phyloP scores from a whole-genome alignment of 2,329 filamentous ascomycete genomes.

The Zymoseptoria tritici region DNA sequence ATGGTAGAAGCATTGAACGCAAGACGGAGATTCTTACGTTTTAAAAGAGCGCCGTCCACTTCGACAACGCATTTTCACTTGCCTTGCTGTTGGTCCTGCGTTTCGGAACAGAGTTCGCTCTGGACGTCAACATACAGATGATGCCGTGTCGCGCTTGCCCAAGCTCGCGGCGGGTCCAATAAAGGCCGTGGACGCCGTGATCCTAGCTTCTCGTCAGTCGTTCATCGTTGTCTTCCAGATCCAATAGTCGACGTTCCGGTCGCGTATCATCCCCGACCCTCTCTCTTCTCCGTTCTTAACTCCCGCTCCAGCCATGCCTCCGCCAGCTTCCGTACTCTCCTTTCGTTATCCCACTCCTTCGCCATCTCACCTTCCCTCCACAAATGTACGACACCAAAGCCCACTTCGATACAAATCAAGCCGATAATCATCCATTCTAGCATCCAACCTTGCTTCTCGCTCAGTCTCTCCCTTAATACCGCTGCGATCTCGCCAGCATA shows the following conservation, averaged over 20 bases:
- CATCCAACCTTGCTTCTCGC: constrained; percentile 79
- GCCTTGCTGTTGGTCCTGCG: not conserved
- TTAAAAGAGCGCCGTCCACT: not conserved
- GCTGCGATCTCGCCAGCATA: constrained; percentile 93
- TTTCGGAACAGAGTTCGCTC: not conserved
- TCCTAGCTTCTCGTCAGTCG: not conserved
- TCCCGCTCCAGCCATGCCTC: constrained; percentile 31
- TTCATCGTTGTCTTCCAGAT: not conserved
- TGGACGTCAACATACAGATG: not conserved
- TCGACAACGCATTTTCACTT: not conserved
- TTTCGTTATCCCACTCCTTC: constrained; percentile 36
- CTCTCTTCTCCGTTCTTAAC: constrained; percentile 8
- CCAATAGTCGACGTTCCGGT: too few species aligned
- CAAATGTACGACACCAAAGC: constrained; percentile 72
- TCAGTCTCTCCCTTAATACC: constrained; percentile 78
- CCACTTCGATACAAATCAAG: constrained; percentile 85
- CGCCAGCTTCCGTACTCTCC: constrained; percentile 35
- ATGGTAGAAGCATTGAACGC: not conserved
- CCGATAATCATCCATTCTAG: constrained; percentile 95
- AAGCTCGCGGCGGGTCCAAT: not conserved
- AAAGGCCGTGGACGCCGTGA: not conserved
- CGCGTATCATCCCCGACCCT: not conserved
- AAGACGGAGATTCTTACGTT: not conserved
- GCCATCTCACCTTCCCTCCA: constrained; percentile 53
- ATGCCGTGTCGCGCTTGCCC: not conserved